A percentile compares a stretch with the other conserved stretches of the same genome.
phyloP scores from a whole-genome alignment of 2,329 filamentous ascomycete genomes.

The Talaromyces sp. region DNA sequence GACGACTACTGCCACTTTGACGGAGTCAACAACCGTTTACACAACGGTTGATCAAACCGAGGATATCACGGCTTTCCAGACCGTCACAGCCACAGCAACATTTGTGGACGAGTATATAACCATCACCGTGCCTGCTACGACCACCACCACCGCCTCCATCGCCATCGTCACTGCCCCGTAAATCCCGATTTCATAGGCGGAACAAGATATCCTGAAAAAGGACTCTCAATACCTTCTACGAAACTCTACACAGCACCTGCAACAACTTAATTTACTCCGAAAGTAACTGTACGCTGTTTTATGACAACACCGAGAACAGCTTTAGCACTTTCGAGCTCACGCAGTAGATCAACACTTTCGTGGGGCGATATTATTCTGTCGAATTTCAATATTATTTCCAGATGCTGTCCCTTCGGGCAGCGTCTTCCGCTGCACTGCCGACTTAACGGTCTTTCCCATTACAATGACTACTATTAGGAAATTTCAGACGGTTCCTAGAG shows the following conservation, averaged over 20 bases:
- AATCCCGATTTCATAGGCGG: not conserved
- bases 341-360: not conserved
- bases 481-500: not conserved
- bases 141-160: not conserved
- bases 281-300: not conserved
- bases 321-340: not conserved
- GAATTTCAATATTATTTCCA: not conserved
- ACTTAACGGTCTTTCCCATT: not conserved
- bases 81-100: not conserved
- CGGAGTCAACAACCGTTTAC: not conserved
- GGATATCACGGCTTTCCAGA: not conserved
- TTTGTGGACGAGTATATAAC: not conserved
- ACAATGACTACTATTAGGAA: not conserved
- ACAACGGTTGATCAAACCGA: not conserved
- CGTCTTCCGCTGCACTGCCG: not conserved
- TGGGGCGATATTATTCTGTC: constrained; percentile 4
- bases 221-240: not conserved
- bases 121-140: not conserved
- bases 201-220: not conserved
- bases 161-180: no score
- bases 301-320: not conserved
- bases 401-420: not conserved
- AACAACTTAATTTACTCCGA: not conserved
- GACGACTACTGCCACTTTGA: not conserved
- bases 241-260: not conserved